Percentiles rank a stretch among this genome's conserved stretches.
These are phyloP conservation scores for Pholiota adiposa DNA, from an alignment of 1,284 basidiomycete species.

Conservation along the genomic window DNA sequence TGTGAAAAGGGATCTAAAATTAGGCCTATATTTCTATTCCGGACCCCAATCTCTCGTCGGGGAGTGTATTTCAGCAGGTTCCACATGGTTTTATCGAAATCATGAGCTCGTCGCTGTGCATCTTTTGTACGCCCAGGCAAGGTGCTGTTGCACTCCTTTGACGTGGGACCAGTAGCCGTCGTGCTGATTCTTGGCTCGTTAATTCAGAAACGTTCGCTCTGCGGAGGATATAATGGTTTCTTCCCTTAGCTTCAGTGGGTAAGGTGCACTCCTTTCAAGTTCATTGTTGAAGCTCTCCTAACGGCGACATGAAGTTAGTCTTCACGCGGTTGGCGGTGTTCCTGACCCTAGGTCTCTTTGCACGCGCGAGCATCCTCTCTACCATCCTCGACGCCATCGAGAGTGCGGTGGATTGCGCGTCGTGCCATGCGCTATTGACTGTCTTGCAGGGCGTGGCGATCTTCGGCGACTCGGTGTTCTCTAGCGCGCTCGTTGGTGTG, in stretches of 20 bases:
- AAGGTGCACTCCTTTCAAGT: background rate
- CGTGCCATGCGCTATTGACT: conserved; percentile 50
- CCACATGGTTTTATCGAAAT: background rate
- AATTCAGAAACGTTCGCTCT: background rate
- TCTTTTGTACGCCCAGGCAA: background rate
- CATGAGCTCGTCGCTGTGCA: background rate
- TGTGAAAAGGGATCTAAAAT: background rate
- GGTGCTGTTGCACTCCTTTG: background rate
- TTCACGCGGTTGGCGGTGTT: conserved; percentile 12
- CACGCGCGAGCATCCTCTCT: conserved; percentile 32
- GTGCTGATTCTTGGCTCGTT: background rate
- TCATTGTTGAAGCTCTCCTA: background rate
- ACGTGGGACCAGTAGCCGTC: background rate
- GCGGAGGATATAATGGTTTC: background rate
- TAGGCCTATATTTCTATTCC: background rate
- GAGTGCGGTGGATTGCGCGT: conserved; percentile 46
- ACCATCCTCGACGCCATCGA: conserved; percentile 45
- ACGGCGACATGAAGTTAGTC: conserved; percentile 14
- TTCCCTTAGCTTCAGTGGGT: background rate
- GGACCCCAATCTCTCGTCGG: background rate
- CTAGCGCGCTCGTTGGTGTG: conserved; percentile 40
- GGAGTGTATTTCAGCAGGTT: background rate
- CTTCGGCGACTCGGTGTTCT: conserved; percentile 46
- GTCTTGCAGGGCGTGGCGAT: conserved; percentile 46
- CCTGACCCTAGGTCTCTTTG: conserved; percentile 11